Conservation (phyloP, 1,284 basidiomycete species). For the Cryptococcus sp. region DNA sequence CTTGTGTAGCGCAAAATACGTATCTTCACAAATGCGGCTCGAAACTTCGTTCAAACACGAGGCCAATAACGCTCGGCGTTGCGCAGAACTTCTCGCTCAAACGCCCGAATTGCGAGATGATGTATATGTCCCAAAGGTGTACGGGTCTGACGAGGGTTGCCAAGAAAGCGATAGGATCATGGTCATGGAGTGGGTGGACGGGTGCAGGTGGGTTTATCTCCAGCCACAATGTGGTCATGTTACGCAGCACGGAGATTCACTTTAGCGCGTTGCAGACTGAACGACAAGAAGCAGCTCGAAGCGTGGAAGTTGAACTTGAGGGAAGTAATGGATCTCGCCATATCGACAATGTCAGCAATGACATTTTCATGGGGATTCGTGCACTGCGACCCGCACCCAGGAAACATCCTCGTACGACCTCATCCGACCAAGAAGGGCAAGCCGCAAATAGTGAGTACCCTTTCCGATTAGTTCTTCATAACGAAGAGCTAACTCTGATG, state of each 20-base stretch:
- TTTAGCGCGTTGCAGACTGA: constrained; percentile 56
- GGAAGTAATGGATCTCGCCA: constrained; percentile 55
- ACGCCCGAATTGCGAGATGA: constrained; percentile 65
- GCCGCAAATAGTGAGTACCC: constrained; percentile 68
- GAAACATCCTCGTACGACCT: constrained; percentile 79
- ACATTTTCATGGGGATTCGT: constrained; percentile 89
- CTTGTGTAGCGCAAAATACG: constrained; percentile 64
- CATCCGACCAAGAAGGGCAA: constrained; percentile 61
- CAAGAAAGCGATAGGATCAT: constrained; percentile 67
- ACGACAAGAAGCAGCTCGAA: constrained; percentile 60
- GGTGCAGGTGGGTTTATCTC: constrained; percentile 50
- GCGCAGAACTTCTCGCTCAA: constrained; percentile 45
- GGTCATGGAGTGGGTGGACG: constrained; percentile 81
- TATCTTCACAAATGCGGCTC: constrained; percentile 73
- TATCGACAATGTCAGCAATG: constrained; percentile 73
- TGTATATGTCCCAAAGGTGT: constrained; percentile 78
- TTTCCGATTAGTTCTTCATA: not conserved
- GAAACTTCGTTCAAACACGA: constrained; percentile 81
- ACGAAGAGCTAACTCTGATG: not conserved
- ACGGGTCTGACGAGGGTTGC: constrained; percentile 63
- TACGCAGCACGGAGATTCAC: too few species aligned
- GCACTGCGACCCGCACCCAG: constrained; percentile 65
- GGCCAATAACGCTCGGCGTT: constrained; percentile 51
- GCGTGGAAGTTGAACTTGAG: constrained; percentile 55
- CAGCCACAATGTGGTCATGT: too few species aligned